These are phyloP conservation scores for Entelexis paramagnoliae DNA, from an alignment of 1,139 yeast species.

Conservation along the genomic window DNA sequence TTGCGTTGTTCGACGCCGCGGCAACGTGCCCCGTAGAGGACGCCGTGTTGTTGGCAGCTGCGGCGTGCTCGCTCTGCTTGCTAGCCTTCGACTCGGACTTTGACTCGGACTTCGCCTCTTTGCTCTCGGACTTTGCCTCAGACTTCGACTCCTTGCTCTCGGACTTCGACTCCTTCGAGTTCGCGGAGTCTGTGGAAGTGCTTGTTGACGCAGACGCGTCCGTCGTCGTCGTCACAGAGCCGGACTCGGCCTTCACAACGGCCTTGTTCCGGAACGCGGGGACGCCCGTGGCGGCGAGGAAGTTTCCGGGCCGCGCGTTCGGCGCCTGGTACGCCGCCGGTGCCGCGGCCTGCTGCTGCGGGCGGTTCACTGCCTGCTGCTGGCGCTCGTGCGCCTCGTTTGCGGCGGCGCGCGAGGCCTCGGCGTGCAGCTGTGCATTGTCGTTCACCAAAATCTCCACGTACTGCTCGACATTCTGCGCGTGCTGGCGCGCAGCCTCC, in stretches of 20 bases:
- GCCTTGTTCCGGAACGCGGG: constrained; percentile 13
- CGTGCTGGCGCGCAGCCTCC: constrained; percentile 18
- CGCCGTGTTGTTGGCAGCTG: constrained; percentile 6
- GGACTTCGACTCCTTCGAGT: constrained; percentile 4
- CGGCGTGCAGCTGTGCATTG: constrained; percentile 11
- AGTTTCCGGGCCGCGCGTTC: not conserved
- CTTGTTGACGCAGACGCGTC: not conserved
- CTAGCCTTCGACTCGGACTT: constrained; percentile 7
- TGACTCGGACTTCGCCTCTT: constrained; percentile 10
- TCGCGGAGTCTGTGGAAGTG: not conserved
- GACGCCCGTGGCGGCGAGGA: not conserved
- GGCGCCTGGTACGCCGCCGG: not conserved
- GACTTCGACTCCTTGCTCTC: constrained; percentile 14
- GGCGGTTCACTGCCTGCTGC: not conserved
- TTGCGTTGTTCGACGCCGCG: constrained; percentile 4
- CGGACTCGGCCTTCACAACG: constrained; percentile 10
- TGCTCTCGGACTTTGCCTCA: constrained; percentile 14
- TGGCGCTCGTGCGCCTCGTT: not conserved
- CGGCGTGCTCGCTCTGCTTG: constrained; percentile 6
- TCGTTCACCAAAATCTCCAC: constrained; percentile 17
- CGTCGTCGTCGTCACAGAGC: not conserved
- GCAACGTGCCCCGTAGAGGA: constrained; percentile 11
- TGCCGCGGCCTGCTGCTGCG: not conserved
- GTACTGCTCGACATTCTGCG: constrained; percentile 16
- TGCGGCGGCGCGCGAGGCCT: constrained; percentile 10